Evolutionary conservation across 441 rosid genomes (phyloP).

Genomic region (Jatropha multifida): DNA sequence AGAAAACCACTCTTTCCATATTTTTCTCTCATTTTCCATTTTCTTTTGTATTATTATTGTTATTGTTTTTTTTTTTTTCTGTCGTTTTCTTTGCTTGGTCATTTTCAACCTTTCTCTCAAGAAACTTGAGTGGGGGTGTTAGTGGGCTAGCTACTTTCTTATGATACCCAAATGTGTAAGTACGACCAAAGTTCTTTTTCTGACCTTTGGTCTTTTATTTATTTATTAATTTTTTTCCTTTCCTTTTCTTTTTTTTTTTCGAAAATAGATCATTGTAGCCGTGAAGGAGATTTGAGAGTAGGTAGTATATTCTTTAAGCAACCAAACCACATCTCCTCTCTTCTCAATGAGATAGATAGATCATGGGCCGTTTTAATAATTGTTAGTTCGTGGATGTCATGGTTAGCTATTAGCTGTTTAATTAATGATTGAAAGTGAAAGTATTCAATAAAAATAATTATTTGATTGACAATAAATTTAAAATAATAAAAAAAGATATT

Average conservation of each 20-base stretch:
- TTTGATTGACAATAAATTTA: too few species aligned
- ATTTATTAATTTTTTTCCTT: too few species aligned
- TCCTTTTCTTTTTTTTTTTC: not conserved
- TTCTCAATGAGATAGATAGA: constrained; percentile 6
- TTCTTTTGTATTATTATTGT: not conserved
- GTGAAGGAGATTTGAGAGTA: constrained; percentile 15
- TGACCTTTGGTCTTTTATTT: not conserved
- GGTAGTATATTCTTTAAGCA: constrained; percentile 6
- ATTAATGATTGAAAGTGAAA: too few species aligned
- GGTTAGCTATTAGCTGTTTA: too few species aligned
- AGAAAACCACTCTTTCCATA: constrained; percentile 15
- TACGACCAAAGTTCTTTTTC: constrained; percentile 23
- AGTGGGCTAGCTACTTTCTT: constrained; percentile 17
- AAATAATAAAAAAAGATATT: too few species aligned
- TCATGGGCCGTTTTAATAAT: too few species aligned
- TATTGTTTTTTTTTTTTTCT: not conserved
- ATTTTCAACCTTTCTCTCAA: constrained; percentile 13
- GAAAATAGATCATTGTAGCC: constrained; percentile 9
- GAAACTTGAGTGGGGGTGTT: constrained; percentile 18
- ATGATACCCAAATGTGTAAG: constrained; percentile 17
- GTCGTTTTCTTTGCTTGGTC: not conserved
- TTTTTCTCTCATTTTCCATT: not conserved
- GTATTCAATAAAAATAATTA: too few species aligned
- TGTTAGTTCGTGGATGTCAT: not conserved
- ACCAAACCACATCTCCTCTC: constrained; percentile 22